phyloP scores from a whole-genome alignment of 2,329 filamentous ascomycete species.

The Claviceps monticola region DNA sequence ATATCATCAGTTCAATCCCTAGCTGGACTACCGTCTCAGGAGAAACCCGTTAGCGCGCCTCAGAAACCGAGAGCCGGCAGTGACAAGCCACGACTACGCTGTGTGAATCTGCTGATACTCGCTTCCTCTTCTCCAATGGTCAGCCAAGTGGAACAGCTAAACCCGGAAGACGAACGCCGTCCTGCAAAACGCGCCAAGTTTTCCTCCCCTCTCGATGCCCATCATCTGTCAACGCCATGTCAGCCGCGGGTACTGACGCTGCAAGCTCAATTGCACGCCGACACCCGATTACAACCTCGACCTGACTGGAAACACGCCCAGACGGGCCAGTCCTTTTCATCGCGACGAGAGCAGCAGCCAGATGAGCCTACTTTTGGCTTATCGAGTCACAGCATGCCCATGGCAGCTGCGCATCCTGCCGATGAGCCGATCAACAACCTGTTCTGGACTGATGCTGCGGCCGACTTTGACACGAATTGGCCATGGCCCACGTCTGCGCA shows the following conservation, averaged over 20 bases:
- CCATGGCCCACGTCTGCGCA: constrained; percentile 3
- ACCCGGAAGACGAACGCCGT: constrained; percentile 5
- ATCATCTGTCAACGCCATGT: not conserved
- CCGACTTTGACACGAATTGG: constrained; percentile 5
- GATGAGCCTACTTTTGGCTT: not conserved
- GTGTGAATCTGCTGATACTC: not conserved
- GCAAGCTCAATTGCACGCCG: not conserved
- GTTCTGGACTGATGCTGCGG: not conserved
- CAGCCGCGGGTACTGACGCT: not conserved
- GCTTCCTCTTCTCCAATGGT: constrained; percentile 7
- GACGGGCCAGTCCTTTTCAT: not conserved
- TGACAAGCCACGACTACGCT: not conserved
- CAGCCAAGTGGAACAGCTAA: constrained; percentile 1
- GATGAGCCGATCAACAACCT: not conserved
- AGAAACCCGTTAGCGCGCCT: too few relatives aligned
- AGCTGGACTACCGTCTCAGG: too few relatives aligned
- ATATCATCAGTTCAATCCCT: too few relatives aligned
- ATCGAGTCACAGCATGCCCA: not conserved
- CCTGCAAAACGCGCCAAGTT: constrained; percentile 13
- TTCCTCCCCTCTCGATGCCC: not conserved
- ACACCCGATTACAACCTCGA: not conserved
- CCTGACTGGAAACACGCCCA: not conserved
- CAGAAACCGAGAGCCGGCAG: too few relatives aligned
- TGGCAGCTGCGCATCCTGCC: not conserved
- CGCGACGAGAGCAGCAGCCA: not conserved